Conservation (phyloP, 345 rosid species). For the Brassica carinata region DNA sequence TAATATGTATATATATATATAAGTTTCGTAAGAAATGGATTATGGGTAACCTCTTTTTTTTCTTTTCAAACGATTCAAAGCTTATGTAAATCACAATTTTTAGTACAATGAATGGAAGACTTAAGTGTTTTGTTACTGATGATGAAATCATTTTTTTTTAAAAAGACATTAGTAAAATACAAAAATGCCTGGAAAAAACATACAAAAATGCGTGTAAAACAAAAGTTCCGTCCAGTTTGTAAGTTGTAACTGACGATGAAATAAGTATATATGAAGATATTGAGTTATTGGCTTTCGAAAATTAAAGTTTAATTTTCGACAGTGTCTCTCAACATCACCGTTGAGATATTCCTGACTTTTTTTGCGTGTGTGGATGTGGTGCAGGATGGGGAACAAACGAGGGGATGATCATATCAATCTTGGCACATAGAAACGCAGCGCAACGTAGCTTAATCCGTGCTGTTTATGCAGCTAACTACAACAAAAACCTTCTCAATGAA, state of each 20-base stretch:
- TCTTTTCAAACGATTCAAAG: neutral
- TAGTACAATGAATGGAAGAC: neutral
- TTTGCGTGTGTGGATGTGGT: neutral
- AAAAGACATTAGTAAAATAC: neutral
- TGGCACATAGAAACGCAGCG: constrained; percentile 77
- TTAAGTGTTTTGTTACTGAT: neutral
- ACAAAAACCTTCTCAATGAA: constrained; percentile 71
- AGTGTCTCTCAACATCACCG: no score
- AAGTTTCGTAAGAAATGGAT: neutral
- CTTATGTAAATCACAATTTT: neutral
- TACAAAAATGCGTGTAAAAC: neutral
- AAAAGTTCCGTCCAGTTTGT: constrained; percentile 7
- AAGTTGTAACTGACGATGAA: neutral
- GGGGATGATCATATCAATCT: constrained; percentile 64
- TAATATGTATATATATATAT: neutral
- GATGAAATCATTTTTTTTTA: no score
- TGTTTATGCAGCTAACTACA: constrained; percentile 63
- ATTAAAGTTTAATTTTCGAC: no score
- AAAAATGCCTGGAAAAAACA: neutral
- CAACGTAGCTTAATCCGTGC: constrained; percentile 67
- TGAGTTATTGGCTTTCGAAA: no score
- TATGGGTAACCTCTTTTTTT: neutral
- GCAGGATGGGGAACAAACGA: constrained; percentile 95
- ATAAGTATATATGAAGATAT: neutral
- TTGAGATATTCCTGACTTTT: neutral